These are phyloP conservation scores for Komagataea norvegica DNA, from an alignment of 1,139 yeast species.

Conservation along the genomic window DNA sequence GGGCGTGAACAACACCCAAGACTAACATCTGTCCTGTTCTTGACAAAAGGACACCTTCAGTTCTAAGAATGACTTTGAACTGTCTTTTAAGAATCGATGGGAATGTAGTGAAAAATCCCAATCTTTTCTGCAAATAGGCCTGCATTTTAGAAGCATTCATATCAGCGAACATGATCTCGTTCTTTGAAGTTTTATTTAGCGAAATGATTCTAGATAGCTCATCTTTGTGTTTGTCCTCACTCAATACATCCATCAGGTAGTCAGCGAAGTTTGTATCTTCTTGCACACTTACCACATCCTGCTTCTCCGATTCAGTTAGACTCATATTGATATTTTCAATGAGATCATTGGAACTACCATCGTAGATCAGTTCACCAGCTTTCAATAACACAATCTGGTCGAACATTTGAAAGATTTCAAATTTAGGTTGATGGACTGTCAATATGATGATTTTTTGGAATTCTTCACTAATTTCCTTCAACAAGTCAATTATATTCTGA, in stretches of 20 bases:
- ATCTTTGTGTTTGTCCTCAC: conserved; percentile 6
- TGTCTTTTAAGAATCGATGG: conserved; percentile 42
- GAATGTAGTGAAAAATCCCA: conserved; percentile 36
- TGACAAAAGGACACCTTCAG: conserved; percentile 58
- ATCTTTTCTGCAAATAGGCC: conserved; percentile 21
- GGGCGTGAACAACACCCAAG: conserved; percentile 59
- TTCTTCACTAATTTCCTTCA: conserved; percentile 49
- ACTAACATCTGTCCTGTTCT: conserved; percentile 64
- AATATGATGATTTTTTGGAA: conserved; percentile 67
- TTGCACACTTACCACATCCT: conserved; percentile 2
- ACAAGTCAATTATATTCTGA: conserved; percentile 56
- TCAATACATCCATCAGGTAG: conserved; percentile 51
- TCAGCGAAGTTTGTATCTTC: conserved; percentile 61
- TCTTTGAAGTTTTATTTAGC: not conserved
- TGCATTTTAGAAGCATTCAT: not conserved
- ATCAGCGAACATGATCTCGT: not conserved
- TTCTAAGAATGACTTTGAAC: conserved; percentile 49
- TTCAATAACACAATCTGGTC: conserved; percentile 66
- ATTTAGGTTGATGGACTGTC: conserved; percentile 84
- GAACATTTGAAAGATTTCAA: conserved; percentile 55
- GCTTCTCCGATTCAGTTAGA: not conserved
- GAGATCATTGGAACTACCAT: conserved; percentile 42
- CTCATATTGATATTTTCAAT: conserved; percentile 42
- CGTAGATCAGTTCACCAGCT: conserved; percentile 63
- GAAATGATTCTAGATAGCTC: conserved; percentile 23